Evolutionary conservation across 768 basidiomycete genomes (phyloP).

Genomic region (Macrolepiota fuliginosa): DNA sequence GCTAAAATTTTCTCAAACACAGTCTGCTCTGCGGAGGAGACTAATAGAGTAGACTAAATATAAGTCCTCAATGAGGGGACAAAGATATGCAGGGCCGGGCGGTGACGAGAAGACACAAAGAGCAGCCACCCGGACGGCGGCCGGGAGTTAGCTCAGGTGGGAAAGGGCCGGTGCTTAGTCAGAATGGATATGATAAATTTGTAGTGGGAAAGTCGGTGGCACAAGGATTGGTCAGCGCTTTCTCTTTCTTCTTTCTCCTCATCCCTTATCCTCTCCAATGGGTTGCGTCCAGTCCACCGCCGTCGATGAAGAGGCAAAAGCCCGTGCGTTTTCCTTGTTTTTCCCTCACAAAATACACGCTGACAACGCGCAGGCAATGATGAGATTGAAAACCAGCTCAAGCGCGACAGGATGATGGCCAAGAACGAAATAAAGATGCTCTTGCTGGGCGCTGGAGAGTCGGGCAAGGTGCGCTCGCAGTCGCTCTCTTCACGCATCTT

Average conservation of each 20-base stretch:
- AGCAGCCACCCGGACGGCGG: neutral
- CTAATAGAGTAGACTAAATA: neutral
- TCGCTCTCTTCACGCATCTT: neutral
- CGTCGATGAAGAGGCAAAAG: constrained; percentile 79
- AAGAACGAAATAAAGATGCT: constrained; percentile 98
- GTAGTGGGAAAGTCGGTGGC: constrained; percentile 2
- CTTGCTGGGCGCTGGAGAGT: constrained; percentile 93
- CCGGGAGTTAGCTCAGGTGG: neutral
- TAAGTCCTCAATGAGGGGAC: neutral
- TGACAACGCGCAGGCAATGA: constrained; percentile 68
- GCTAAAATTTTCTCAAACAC: neutral
- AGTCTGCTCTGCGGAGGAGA: neutral
- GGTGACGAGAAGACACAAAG: neutral
- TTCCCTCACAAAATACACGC: neutral
- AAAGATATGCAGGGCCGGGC: neutral
- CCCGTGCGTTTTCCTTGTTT: constrained; percentile 50
- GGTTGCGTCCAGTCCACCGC: constrained; percentile 72
- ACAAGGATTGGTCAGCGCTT: constrained; percentile 7
- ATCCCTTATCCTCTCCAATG: constrained; percentile 36
- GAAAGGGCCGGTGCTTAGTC: constrained; percentile 1
- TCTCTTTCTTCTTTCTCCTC: constrained; percentile 5
- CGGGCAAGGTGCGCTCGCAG: constrained; percentile 69
- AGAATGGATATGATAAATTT: neutral
- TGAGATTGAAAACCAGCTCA: constrained; percentile 91
- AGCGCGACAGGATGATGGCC: constrained; percentile 81